Percentiles rank a stretch among this genome's conserved stretches.
Conservation (phyloP, 1,284 basidiomycete species). For the Cutaneotrichosporon daszewskae region DNA sequence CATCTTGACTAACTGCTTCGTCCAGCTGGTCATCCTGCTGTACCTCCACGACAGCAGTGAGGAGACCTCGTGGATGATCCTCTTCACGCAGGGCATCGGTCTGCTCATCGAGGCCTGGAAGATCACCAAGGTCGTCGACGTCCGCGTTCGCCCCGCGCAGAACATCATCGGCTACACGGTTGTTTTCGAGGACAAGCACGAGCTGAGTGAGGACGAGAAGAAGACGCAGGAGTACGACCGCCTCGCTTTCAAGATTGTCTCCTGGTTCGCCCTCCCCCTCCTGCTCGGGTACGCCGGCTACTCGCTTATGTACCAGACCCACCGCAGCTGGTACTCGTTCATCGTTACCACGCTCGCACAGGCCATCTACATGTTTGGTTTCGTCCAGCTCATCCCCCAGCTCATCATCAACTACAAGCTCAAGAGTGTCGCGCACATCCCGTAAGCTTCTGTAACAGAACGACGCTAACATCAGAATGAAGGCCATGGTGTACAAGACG, state of each 20-base stretch:
- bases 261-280: constrained; percentile 75
- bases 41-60: constrained; percentile 93
- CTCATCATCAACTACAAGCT: constrained; percentile 89
- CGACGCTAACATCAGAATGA: constrained; percentile 55
- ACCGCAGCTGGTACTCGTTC: constrained; percentile 93
- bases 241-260: constrained; percentile 60
- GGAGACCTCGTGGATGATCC: constrained; percentile 92
- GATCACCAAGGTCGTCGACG: constrained; percentile 71
- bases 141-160: constrained; percentile 60
- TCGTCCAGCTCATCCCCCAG: constrained; percentile 89
- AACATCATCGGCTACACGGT: constrained; percentile 71
- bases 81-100: constrained; percentile 79
- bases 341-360: constrained; percentile 61
- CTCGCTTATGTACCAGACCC: constrained; percentile 57
- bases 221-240: constrained; percentile 86
- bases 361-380: constrained; percentile 73
- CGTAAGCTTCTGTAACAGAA: constrained; percentile 21
- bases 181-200: constrained; percentile 84
- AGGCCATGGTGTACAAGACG: constrained; percentile 94
- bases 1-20: constrained; percentile 89
- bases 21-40: constrained; percentile 78
- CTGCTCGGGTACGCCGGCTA: constrained; percentile 83
- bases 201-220: constrained; percentile 87
- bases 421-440: constrained; percentile 56
- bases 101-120: constrained; percentile 95